Base-by-base conservation (phyloP, 768 basidiomycete species). In the Cystofilobasidium bisporidii region DNA sequence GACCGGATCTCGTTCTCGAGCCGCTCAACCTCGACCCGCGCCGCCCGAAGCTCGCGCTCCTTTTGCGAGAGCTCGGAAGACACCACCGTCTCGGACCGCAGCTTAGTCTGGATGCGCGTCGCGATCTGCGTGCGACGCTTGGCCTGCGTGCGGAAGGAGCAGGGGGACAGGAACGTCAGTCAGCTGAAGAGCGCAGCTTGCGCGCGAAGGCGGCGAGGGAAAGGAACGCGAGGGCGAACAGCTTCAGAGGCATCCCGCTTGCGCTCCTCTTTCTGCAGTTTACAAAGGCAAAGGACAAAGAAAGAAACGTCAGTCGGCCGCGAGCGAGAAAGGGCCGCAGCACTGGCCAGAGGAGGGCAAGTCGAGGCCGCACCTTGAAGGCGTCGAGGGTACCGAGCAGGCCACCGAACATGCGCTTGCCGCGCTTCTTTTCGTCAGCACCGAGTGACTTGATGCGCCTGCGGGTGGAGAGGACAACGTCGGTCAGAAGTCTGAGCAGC, bases 361-460 rank as follows among this genome's bases (percentile, higher is more conserved):
- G 36, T 26, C 6, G 48, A 50, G 48, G 18, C 17, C 66, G 53
- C 22, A 68, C 68, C 59, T 69, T 64, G 63, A 69, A 69, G 1
- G 63, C 58, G 30, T 38, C 33, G 26, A 69, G 58, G 1, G 68
- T 69, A 3, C 68, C 68, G 1, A 69, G 48, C 32, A 69, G 57
- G 10, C 63, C 62, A 17, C 68, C 68, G 33, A 69, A 61, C n/a
- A 69, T 40, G 26, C 68, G 57, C 36, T 56, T 64, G 14, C 56
- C 68, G 45, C 68, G 45, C 63, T 69, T 69, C 58, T 69, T 69
- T 45, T 69, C 68, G 47, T 69, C 68, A 6, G 28, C 33, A 20
- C 68, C 68, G 3, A 61, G 63, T 6, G 57, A 32, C 40, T 63
- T 45, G 12, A 64, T 69, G 24, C 63, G 56, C 50, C 68, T 69